Evolutionary conservation across 2,329 filamentous ascomycete genomes (phyloP), one percentile per base, ranked within the genome.

Genomic region (Penicillium corylophilum): DNA sequence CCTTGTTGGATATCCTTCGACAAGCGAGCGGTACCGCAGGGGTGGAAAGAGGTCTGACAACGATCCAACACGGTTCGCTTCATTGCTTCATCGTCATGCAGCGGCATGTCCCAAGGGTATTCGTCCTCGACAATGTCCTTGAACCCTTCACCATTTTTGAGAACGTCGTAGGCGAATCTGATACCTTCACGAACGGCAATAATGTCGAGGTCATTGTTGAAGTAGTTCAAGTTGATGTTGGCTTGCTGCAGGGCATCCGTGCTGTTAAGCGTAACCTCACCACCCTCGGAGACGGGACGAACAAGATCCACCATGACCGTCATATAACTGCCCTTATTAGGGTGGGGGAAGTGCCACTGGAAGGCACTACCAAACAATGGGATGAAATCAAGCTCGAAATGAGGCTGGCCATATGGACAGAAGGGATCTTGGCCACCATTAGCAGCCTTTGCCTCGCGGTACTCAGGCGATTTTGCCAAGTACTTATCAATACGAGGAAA

Each of bases 331-430:
- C 81, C 82, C 59, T 65, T 53, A 1, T 61, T 59, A 0, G 76
- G 77, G 0, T 64, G 65, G 1, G 75, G 76, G 44, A 72, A 72
- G 54, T 79, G 76, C 75, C 75, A 79, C 59, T 79, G 77, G 67
- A 79, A 80, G 0, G 77, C 76, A 9, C 69, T 68, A 42, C 76
- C 68, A 64, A 85, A 86, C 73, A 85, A 77, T 49, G 75, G 71
- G 8, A 86, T 79, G 60, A 86, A 86, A 67, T 86, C 82, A 33
- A 84, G 74, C 68, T 85, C 81, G 57, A 84, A 84, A 57, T 84
- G 82, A 26, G 82, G 82, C 64, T 84, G 80, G 5, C 80, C 81
- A 5, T 68, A 73, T 0, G 81, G 81, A 2, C 76, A 76, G 60
- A 84, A 84, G 3, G 81, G 81, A 48, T 84, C 82, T 0, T 66